Base-by-base conservation (phyloP, 768 basidiomycete genomes). In the Grammothele lineata region DNA sequence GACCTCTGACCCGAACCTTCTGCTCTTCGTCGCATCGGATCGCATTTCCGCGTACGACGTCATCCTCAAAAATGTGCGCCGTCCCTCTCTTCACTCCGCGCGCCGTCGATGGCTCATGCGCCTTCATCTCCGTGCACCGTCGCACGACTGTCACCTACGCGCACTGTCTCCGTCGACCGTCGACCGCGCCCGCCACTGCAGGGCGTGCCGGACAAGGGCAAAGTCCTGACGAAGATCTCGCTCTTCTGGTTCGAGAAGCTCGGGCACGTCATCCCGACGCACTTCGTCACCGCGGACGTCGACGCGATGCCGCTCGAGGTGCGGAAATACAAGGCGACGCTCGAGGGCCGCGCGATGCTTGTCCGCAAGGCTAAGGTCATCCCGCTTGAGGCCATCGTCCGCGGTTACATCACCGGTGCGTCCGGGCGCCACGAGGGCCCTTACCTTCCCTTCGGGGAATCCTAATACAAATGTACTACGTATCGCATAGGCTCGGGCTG, bases 41-140 rank as follows among this genome's bases (percentile, higher is more conserved):
- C 78, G 96, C 53, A 95, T 98, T 62, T 95, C 91, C 17, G 94
- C 94, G 0, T 98, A 91, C 72, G 95, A 99, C 74, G 87, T 96
- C 56, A 85, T 98, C 61, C 77, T 99, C 52, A 81, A 82, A 62
- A 92, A 95, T 67, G 95, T 97, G 39, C n/a, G n/a, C 32, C 21
- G 19, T 42, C 22, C 18, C 19, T 30, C 33, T 14, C 27, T 30
- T 30, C 14, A 7, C 24, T 15, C 15, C 25, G 10, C 6, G 24
- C 4, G 4, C 17, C 38, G 14, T 40, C 23, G 18, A 34, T 46
- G 10, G 8, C 4, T 18, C 39, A 37, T 39, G 22, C 22, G 14
- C 7, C 37, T 39, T 3, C 33, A 45, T 40, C 47, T 47, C n/a
- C n/a, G n/a, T n/a, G n/a, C n/a, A n/a, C n/a, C n/a, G n/a, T n/a